These are phyloP conservation scores for Dendrocalamus latiflorus DNA, from an alignment of 202 grass and related monocot species.

Conservation along the genomic window DNA sequence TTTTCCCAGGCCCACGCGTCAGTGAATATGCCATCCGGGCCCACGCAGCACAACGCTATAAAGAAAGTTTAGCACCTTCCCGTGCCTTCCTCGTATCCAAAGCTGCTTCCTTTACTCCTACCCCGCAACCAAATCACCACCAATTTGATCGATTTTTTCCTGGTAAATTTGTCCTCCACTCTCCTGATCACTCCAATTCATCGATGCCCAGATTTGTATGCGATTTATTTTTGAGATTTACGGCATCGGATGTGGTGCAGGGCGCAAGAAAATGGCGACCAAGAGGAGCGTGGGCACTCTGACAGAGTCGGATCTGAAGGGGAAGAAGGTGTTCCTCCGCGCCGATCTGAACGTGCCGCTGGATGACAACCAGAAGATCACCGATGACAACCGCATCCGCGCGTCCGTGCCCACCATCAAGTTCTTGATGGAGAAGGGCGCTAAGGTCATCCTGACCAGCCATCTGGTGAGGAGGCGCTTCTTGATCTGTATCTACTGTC, in stretches of 20 bases:
- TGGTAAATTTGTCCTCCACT: not conserved
- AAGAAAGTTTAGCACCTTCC: conserved; percentile 17
- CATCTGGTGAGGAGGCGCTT: conserved; percentile 43
- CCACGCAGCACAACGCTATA: not conserved
- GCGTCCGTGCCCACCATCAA: conserved; percentile 67
- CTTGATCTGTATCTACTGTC: not conserved
- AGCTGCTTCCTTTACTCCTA: not conserved
- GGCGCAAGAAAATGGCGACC: conserved; percentile 51
- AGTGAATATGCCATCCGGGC: no score
- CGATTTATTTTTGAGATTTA: not conserved
- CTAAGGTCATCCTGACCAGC: conserved; percentile 45
- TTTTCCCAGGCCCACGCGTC: no score
- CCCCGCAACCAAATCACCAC: not conserved
- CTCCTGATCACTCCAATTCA: not conserved
- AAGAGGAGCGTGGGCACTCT: conserved; percentile 63
- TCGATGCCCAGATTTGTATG: not conserved
- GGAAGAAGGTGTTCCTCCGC: conserved; percentile 64
- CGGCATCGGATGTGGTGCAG: conserved; percentile 6
- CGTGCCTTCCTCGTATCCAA: conserved; percentile 4
- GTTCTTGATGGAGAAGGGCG: conserved; percentile 47
- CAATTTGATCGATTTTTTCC: not conserved
- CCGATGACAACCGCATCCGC: conserved; percentile 64
- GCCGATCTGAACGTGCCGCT: conserved; percentile 61
- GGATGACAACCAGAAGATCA: conserved; percentile 54
- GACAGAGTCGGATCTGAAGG: conserved; percentile 41